Base-by-base conservation (phyloP, 768 basidiomycete genomes). In the Amanita pallidorosea region DNA sequence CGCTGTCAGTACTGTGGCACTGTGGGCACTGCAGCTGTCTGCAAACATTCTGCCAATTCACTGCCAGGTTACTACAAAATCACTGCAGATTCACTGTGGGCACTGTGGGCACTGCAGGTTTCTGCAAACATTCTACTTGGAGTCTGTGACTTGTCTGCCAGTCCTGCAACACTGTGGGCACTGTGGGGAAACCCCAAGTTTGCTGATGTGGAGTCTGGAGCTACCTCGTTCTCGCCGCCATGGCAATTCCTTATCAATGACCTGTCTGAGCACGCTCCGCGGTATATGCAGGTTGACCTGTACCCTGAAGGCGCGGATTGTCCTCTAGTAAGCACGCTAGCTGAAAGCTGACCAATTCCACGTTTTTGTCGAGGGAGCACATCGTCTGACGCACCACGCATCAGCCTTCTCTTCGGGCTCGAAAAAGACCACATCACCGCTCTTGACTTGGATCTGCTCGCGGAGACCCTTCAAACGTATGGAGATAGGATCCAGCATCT, bases 231-330 rank as follows among this genome's bases (percentile, higher is more conserved):
- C 61, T 71, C 15, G 85, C 85, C 57, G 94, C 95, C 33, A 84
- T 95, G 85, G 63, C 78, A 82, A 0, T 98, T 98, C 62, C 69
- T 76, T 53, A 71, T 86, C 0, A 97, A 83, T 61, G 92, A 93
- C 1, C 70, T 98, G 53, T 88, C 85, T 4, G 96, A 98, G 67
- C 96, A 98, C 65, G 85, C 85, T 47, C 95, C 96, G 23, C 80
- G 95, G 23, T 95, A 93, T 66, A 75, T 90, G 52, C 52, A 58
- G 2, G 64, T 75, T 31, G 93, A 99, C 63, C 69, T 98, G 25
- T 98, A 96, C 64, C 94, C 95, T 17, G 96, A 98, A 71, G 96
- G 98, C 80, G 93, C 94, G 58, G 69, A 57, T 41, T 42, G 6
- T 43, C 64, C 76, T 5, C 66, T n/a, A n/a, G n/a, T 78, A 3